Evolutionary conservation across 495 filamentous ascomycete species (phyloP).

Genomic region (Jackrogersella multiformis): DNA sequence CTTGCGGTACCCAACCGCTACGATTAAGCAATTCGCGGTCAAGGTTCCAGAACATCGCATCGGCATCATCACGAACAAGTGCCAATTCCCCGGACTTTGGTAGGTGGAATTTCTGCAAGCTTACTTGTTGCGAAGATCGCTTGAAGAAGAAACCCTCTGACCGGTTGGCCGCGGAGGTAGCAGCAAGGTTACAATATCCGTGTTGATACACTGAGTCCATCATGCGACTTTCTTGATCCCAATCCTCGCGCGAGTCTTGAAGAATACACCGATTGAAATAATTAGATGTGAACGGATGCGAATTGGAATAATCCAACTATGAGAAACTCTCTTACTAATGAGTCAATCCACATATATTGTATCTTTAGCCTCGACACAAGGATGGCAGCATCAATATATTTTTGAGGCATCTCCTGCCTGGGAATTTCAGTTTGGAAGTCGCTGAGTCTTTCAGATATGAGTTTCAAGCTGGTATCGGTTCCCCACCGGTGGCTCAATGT

Average conservation of each 20-base stretch:
- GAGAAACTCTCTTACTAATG: not conserved
- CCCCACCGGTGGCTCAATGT: slow-evolving; percentile 11
- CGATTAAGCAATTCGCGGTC: not conserved
- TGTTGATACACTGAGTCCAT: slow-evolving; percentile 2
- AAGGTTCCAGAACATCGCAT: not conserved
- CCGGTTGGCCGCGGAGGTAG: not conserved
- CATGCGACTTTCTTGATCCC: not conserved
- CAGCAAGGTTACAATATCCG: slow-evolving; percentile 9
- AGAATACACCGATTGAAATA: not conserved
- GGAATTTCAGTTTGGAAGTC: not conserved
- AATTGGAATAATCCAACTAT: not conserved
- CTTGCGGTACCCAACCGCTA: slow-evolving; percentile 9
- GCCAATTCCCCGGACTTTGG: not conserved
- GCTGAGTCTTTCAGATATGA: not conserved
- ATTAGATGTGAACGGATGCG: not conserved
- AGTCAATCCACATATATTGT: slow-evolving; percentile 8
- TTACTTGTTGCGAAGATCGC: not conserved
- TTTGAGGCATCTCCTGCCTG: not conserved
- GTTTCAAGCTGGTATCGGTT: not conserved
- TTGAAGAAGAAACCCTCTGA: slow-evolving; percentile 8
- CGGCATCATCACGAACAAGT: not conserved
- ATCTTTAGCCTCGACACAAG: not conserved
- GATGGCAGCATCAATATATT: slow-evolving; percentile 10
- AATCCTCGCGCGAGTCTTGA: slow-evolving; percentile 6
- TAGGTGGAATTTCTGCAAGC: not conserved